Base-by-base conservation (phyloP, 768 basidiomycete species). In the Boletus sp. region DNA sequence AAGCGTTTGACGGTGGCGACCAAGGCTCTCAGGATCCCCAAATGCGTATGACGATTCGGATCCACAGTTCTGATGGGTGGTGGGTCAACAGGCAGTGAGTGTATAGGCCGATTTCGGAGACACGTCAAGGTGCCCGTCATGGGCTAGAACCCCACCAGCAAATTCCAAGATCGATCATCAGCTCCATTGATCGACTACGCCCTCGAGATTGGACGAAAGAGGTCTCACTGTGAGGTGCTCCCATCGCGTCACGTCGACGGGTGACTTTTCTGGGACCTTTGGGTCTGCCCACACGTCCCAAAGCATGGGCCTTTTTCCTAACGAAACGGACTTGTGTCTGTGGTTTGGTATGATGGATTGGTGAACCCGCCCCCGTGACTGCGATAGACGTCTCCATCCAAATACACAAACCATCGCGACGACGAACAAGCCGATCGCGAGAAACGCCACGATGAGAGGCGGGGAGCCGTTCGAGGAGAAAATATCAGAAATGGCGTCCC, bases 391-490 rank as follows among this genome's bases (percentile, higher is more conserved):
- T 55, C 75, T 67, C 76, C 79, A 80, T 13, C 75, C 77, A 43
- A 83, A 77, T 33, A 81, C 73, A 9, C 74, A 68, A 11, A 80
- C 54, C 72, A 84, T 77, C 0, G 74, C 74, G n/a, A 75, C 66
- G 19, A 71, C 66, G 57, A 85, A 82, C 17, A 87, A 61, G 4
- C 80, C 82, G 29, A 83, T 76, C n/a, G 80, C 79, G 25, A 87
- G 69, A 61, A 84, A 82, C 2, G 79, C 82, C 35, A 85, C 73
- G 43, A 87, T 79, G 58, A 85, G 72, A 7, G 81, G 80, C 0
- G 82, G 79, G 0, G 81, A 82, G 11, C 70, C 73, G 1, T 59
- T 59, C 2, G 72, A 60, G n/a, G 71, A 60, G 56, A 75, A 69
- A 40, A 67, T 27, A 25, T 39, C 29, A 27, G 47, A n/a, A 7